Evolutionary conservation across 2,329 filamentous ascomycete genomes (phyloP).

Genomic region (Alternaria tenuissima): DNA sequence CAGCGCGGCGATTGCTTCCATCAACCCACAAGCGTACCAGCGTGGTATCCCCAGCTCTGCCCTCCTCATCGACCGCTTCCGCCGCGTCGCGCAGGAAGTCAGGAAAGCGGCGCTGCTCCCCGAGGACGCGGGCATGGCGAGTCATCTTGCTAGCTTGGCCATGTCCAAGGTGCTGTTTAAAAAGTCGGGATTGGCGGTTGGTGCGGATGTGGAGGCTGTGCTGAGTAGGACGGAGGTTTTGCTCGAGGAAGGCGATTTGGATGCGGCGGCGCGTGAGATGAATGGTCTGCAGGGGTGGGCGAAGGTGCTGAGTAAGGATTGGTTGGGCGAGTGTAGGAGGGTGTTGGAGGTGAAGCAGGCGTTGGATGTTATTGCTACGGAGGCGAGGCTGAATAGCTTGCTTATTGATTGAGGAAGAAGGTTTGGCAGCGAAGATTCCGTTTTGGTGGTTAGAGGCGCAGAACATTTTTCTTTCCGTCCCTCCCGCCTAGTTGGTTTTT

Average conservation of each 20-base stretch:
- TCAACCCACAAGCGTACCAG: slow-evolving; percentile 94
- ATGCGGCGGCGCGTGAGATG: slow-evolving; percentile 92
- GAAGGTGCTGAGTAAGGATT: slow-evolving; percentile 92
- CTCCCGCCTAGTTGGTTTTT: too few relatives aligned
- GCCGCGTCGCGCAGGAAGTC: slow-evolving; percentile 88
- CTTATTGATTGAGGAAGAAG: slow-evolving; percentile 69
- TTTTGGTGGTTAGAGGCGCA: too few relatives aligned
- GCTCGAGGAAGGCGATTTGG: slow-evolving; percentile 91
- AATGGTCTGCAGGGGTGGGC: slow-evolving; percentile 93
- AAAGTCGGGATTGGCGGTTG: slow-evolving; percentile 78
- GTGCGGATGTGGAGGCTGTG: slow-evolving; percentile 92
- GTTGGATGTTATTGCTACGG: slow-evolving; percentile 90
- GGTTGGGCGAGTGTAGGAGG: slow-evolving; percentile 78
- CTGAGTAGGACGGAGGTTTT: slow-evolving; percentile 87
- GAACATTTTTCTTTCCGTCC: too few relatives aligned
- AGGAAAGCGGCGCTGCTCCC: slow-evolving; percentile 92
- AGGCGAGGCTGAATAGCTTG: slow-evolving; percentile 87
- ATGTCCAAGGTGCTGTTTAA: slow-evolving; percentile 96
- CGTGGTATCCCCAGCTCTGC: slow-evolving; percentile 83
- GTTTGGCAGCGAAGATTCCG: too few relatives aligned
- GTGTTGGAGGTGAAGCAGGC: slow-evolving; percentile 96
- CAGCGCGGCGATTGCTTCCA: slow-evolving; percentile 92
- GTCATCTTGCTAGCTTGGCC: slow-evolving; percentile 87
- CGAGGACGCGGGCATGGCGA: slow-evolving; percentile 92
- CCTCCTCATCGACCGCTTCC: slow-evolving; percentile 94